Conservation (phyloP, 1,284 basidiomycete genomes). For the Schizopora paradoxa region DNA sequence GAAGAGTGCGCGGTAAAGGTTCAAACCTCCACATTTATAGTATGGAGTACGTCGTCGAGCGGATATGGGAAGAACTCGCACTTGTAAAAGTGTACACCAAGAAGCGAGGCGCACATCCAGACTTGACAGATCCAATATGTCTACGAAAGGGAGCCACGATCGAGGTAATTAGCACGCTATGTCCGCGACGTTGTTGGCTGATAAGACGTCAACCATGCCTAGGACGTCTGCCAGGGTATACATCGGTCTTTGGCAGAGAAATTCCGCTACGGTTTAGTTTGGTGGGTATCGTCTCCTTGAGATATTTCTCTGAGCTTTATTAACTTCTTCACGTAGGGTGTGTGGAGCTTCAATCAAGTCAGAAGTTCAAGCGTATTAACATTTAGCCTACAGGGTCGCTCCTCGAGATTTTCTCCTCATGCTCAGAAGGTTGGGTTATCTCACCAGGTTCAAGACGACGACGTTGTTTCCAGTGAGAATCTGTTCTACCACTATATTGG, state of each 20-base stretch:
- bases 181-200: constrained; percentile 2
- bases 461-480: constrained; percentile 84
- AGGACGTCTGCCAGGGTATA: constrained; percentile 88
- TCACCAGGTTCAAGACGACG: constrained; percentile 89
- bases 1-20: neutral
- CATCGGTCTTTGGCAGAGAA: constrained; percentile 87
- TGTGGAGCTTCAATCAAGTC: constrained; percentile 2
- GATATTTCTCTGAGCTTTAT: neutral
- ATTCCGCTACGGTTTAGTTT: constrained; percentile 89
- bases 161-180: constrained; percentile 51
- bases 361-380: too few relatives aligned
- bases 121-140: constrained; percentile 90
- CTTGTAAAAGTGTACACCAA: constrained; percentile 96
- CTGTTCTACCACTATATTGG: neutral
- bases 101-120: constrained; percentile 90
- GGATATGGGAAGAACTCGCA: constrained; percentile 84
- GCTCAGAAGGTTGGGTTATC: constrained; percentile 89
- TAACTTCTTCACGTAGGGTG: constrained; percentile 16
- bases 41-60: constrained; percentile 82
- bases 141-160: constrained; percentile 89
- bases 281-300: constrained; percentile 41
- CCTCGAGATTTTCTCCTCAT: constrained; percentile 86
- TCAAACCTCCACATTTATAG: constrained; percentile 34
- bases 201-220: constrained; percentile 8
- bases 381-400: constrained; percentile 64